A percentile compares a stretch with the other conserved stretches of the same genome.
Evolutionary conservation across 805 yeast genomes (phyloP).

Genomic region (Wickerhamomyces alni): DNA sequence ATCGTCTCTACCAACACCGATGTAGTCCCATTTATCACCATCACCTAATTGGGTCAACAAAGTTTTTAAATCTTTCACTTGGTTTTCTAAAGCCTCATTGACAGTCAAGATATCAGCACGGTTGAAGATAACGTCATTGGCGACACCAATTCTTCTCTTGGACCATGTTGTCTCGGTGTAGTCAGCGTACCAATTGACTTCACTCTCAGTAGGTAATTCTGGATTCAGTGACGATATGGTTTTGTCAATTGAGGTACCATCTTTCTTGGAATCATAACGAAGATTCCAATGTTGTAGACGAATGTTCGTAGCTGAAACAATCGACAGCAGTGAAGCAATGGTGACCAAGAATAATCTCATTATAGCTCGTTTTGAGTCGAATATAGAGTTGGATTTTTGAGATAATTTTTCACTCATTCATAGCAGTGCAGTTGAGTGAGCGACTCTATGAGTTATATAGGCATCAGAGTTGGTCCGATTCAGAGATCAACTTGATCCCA

Average conservation of each 20-base stretch:
- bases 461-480: too few species aligned
- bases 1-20: constrained; percentile 42
- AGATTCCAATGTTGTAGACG: constrained; percentile 13
- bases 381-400: too few species aligned
- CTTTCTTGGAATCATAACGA: constrained; percentile 13
- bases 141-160: constrained; percentile 27
- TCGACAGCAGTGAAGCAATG: not conserved
- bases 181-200: constrained; percentile 20
- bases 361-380: too few species aligned
- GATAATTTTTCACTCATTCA: too few species aligned
- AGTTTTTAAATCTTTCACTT: constrained; percentile 30
- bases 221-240: constrained; percentile 3
- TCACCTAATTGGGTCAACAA: constrained; percentile 18
- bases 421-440: too few species aligned
- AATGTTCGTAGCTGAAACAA: not conserved
- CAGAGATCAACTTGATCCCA: too few species aligned
- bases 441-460: too few species aligned
- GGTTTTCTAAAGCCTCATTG: constrained; percentile 34
- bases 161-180: constrained; percentile 30
- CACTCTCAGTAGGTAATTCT: constrained; percentile 6
- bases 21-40: constrained; percentile 22
- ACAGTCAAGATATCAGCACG: constrained; percentile 29
- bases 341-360: too few species aligned
- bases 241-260: constrained; percentile 5
- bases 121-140: constrained; percentile 29